A percentile compares a stretch with the other conserved stretches of the same genome.
These are phyloP conservation scores for Fonsecaea nubica DNA, from an alignment of 2,329 filamentous ascomycete genomes.

Conservation along the genomic window DNA sequence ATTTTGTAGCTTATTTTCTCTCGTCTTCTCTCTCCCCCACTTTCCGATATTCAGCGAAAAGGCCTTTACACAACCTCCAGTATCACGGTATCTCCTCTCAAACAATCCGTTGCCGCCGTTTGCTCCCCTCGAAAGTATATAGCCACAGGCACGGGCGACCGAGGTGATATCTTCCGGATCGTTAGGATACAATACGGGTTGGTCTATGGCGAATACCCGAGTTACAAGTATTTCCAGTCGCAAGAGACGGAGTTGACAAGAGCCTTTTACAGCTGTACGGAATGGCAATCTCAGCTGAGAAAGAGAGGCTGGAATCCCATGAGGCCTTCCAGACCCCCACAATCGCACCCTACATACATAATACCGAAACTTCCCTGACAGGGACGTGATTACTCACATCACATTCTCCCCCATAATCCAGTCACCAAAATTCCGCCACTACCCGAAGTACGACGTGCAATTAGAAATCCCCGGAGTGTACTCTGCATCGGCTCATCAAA, in stretches of 20 bases:
- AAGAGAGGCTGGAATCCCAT: background rate
- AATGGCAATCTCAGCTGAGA: background rate
- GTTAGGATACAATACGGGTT: background rate
- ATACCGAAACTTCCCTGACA: background rate
- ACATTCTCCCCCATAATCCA: background rate
- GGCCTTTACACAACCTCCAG: background rate
- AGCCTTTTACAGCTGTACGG: background rate
- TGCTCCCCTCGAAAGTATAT: background rate
- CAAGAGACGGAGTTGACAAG: background rate
- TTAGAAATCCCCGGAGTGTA: background rate
- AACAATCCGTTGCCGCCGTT: background rate
- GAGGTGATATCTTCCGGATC: background rate
- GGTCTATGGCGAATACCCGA: background rate
- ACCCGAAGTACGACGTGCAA: background rate
- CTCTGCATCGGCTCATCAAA: background rate
- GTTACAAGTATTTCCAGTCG: background rate
- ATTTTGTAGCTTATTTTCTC: slow-evolving; percentile 16
- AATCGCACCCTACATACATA: background rate
- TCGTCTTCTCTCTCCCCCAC: background rate
- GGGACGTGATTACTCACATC: slow-evolving; percentile 21
- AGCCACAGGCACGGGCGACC: background rate
- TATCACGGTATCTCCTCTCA: background rate
- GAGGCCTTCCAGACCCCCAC: background rate
- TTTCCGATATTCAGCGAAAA: background rate
- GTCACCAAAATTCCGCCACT: background rate